Percentiles rank a stretch among this genome's conserved stretches.
Conservation (phyloP, 345 rosid genomes). For the Raphanus raphanistrum region DNA sequence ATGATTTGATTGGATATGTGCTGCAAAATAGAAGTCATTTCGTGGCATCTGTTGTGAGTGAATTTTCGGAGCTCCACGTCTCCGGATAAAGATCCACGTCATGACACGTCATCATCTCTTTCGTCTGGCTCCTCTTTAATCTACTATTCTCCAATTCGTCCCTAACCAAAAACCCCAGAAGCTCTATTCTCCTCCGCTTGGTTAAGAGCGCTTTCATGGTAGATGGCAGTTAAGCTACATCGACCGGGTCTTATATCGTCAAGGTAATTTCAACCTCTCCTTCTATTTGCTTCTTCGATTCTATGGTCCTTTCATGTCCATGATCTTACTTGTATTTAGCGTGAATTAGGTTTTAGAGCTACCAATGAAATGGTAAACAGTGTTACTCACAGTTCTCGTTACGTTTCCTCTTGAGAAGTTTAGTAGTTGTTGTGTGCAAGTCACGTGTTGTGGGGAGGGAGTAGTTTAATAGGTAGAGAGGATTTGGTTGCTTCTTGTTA, state of each 20-base stretch:
- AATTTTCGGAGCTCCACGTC: neutral
- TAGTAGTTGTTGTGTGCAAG: too few relatives aligned
- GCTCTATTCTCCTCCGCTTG: neutral
- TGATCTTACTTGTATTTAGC: neutral
- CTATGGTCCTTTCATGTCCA: neutral
- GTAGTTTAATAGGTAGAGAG: too few relatives aligned
- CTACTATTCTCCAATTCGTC: neutral
- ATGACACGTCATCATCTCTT: neutral
- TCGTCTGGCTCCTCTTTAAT: neutral
- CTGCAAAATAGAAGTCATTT: neutral
- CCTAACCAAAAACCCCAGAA: neutral
- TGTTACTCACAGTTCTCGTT: too few relatives aligned
- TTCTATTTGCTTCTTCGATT: neutral
- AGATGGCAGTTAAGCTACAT: neutral
- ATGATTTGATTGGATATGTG: neutral
- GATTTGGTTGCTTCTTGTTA: too few relatives aligned
- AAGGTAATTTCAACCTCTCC: neutral
- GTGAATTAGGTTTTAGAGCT: neutral
- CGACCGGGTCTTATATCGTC: neutral
- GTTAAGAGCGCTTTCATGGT: neutral
- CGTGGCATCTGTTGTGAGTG: neutral
- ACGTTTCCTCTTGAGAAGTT: too few relatives aligned
- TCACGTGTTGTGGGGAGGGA: too few relatives aligned
- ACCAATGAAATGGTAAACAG: too few relatives aligned
- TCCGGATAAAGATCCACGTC: neutral